phyloP scores from a whole-genome alignment of 2,329 filamentous ascomycete species.

The Paracoccidioides lutzii region DNA sequence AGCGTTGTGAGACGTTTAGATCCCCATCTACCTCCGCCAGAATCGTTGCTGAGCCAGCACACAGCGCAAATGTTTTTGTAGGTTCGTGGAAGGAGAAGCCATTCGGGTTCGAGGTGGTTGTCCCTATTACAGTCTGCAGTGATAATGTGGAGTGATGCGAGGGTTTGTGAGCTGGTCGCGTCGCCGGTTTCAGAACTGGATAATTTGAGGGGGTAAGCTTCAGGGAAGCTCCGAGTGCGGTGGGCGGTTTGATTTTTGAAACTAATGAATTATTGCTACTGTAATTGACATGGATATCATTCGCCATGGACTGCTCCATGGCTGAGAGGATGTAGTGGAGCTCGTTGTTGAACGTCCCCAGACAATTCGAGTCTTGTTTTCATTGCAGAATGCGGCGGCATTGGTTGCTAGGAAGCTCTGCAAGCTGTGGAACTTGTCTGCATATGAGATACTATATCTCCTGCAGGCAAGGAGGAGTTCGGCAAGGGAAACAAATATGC shows the following conservation, averaged over 20 bases:
- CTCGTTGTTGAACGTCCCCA: constrained; percentile 19
- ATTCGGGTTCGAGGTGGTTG: constrained; percentile 70
- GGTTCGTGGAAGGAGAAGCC: constrained; percentile 72
- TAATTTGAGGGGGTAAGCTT: constrained; percentile 67
- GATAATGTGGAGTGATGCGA: constrained; percentile 43
- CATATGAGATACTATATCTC: background rate
- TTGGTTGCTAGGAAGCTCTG: constrained; percentile 12
- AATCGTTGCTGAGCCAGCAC: constrained; percentile 86
- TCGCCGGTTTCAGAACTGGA: constrained; percentile 50
- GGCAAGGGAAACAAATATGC: background rate
- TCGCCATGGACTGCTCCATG: constrained; percentile 25
- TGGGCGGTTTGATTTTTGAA: constrained; percentile 24
- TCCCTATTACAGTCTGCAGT: constrained; percentile 76
- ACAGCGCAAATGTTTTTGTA: constrained; percentile 66
- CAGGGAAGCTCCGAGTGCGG: constrained; percentile 30
- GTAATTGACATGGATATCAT: constrained; percentile 12
- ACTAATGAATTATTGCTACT: constrained; percentile 13
- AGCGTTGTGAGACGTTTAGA: constrained; percentile 57
- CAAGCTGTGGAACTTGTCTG: background rate
- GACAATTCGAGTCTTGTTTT: constrained; percentile 13
- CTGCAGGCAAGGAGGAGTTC: background rate
- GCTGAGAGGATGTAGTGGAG: constrained; percentile 4
- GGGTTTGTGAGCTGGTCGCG: constrained; percentile 46
- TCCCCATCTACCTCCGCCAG: constrained; percentile 66
- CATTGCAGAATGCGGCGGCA: constrained; percentile 20